phyloP scores from a whole-genome alignment of 139 green algal genomes.

The Deuterostichococcus epilithicus region DNA sequence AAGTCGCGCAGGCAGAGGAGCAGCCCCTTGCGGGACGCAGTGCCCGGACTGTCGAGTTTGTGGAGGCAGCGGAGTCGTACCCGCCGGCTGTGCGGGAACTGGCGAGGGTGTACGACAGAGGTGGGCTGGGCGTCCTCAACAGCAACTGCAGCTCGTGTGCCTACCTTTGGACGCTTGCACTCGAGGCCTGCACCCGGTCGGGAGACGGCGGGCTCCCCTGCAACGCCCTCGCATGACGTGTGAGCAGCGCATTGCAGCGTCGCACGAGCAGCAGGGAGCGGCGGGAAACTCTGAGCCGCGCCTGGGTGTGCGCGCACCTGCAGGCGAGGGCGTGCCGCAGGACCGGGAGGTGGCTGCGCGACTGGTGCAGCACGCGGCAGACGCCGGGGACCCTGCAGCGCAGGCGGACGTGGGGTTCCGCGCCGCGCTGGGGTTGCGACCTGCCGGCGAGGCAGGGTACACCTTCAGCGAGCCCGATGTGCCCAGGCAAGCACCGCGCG shows the following conservation, averaged over 20 bases:
- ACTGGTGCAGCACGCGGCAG: conserved; percentile 60
- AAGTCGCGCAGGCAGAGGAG: not conserved
- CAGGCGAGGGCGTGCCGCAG: conserved; percentile 44
- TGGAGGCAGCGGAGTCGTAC: conserved; percentile 13
- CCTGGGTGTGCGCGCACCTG: not conserved
- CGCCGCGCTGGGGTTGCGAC: conserved; percentile 55
- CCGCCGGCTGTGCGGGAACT: conserved; percentile 36
- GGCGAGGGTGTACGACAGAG: conserved; percentile 28
- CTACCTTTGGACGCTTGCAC: not conserved
- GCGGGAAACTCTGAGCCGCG: not conserved
- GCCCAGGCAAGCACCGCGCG: not conserved
- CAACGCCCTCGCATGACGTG: not conserved
- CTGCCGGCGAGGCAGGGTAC: conserved; percentile 16
- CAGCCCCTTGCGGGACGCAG: not conserved
- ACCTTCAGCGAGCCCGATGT: conserved; percentile 31
- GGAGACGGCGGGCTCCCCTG: no score
- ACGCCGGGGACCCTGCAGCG: conserved; percentile 59
- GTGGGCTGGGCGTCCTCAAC: not conserved
- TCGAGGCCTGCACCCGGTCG: no score
- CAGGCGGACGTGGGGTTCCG: conserved; percentile 65
- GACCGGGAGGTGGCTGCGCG: conserved; percentile 54
- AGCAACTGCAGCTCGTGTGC: not conserved
- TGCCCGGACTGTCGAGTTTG: not conserved
- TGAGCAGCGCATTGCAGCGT: no score
- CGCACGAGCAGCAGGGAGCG: not conserved